These are phyloP conservation scores for Ormosia emarginata DNA, from an alignment of 306 rosid species.

Conservation along the genomic window DNA sequence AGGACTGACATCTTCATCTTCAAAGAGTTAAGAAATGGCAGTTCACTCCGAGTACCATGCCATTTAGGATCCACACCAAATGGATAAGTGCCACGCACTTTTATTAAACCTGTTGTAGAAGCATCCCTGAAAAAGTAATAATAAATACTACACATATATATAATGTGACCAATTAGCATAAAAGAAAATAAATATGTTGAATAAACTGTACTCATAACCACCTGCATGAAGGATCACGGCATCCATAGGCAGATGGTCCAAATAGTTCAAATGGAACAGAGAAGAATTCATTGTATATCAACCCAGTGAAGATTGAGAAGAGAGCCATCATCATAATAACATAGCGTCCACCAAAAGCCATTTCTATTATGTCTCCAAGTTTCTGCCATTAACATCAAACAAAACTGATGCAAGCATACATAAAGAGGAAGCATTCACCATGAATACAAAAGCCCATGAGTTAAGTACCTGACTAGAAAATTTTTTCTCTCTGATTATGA, in stretches of 20 bases:
- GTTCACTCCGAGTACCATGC: conserved; percentile 92
- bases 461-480: conserved; percentile 60
- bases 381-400: conserved; percentile 56
- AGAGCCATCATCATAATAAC: conserved; percentile 75
- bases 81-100: conserved; percentile 76
- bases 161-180: not conserved
- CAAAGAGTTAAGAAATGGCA: conserved; percentile 94
- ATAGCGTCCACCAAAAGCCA: conserved; percentile 82
- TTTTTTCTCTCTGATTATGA: conserved; percentile 59
- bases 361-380: conserved; percentile 81
- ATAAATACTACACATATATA: not conserved
- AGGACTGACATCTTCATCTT: conserved; percentile 98
- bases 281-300: conserved; percentile 80
- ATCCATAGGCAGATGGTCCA: conserved; percentile 73
- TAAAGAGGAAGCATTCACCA: conserved; percentile 5
- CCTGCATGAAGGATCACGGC: conserved; percentile 73
- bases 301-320: conserved; percentile 83
- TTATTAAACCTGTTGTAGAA: conserved; percentile 66
- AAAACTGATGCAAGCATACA: conserved; percentile 17
- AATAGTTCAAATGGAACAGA: conserved; percentile 74
- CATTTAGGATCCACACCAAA: conserved; percentile 97
- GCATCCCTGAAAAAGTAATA: conserved; percentile 51
- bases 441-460: conserved; percentile 13
- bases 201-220: conserved; percentile 21
- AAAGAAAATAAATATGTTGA: not conserved